phyloP scores from a whole-genome alignment of 306 rosid genomes.

The Cicer cuneatum region DNA sequence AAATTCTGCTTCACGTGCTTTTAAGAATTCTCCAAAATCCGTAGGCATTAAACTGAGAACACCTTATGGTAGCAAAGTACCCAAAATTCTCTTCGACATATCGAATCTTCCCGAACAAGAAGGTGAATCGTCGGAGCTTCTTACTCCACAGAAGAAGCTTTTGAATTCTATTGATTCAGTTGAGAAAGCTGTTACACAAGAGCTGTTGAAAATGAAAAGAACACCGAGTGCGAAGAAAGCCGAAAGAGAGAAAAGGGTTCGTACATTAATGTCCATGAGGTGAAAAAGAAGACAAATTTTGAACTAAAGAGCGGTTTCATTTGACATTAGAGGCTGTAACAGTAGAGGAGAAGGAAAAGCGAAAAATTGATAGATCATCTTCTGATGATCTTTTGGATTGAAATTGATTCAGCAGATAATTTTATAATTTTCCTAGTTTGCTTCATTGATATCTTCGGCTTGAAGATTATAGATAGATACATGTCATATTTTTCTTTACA shows the following conservation, averaged over 20 bases:
- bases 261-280: constrained; percentile 88
- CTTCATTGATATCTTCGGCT: constrained; percentile 9
- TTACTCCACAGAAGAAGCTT: constrained; percentile 84
- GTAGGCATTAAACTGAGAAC: constrained; percentile 36
- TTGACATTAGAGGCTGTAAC: not conserved
- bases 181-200: constrained; percentile 73
- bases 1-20: constrained; percentile 17
- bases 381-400: constrained; percentile 52
- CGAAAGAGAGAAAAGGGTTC: constrained; percentile 69
- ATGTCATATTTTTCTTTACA: constrained; percentile 31
- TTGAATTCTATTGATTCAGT: constrained; percentile 69
- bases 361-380: constrained; percentile 46
- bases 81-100: constrained; percentile 52
- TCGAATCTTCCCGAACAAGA: constrained; percentile 41
- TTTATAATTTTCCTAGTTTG: constrained; percentile 6
- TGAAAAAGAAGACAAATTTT: not conserved
- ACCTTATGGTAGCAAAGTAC: constrained; percentile 39
- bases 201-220: constrained; percentile 63
- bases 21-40: constrained; percentile 40
- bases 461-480: constrained; percentile 29
- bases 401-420: constrained; percentile 6
- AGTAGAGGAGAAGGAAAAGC: not conserved
- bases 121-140: constrained; percentile 54
- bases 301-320: not conserved
- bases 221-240: constrained; percentile 79